Percentiles rank a stretch among this genome's conserved stretches.
Evolutionary conservation across 148 eudicot genomes (phyloP).

Genomic region (Chenopodium quinoa): DNA sequence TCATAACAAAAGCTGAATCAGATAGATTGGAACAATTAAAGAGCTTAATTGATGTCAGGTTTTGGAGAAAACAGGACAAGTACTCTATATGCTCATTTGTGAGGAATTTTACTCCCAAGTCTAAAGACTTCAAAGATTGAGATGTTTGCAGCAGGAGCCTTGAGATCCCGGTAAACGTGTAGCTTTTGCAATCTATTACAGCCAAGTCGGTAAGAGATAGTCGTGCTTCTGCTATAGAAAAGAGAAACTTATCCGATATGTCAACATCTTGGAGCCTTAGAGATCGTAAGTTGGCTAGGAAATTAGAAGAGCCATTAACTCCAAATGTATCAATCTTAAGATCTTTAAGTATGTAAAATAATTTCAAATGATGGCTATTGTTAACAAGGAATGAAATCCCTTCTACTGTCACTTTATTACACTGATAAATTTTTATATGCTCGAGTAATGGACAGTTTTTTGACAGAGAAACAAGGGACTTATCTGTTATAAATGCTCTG

Average conservation of each 20-base stretch:
- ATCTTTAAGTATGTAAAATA: slow-evolving; percentile 10
- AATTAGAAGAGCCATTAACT: background rate
- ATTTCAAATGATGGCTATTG: slow-evolving; percentile 17
- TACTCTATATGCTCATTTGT: slow-evolving; percentile 20
- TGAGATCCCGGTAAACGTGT: slow-evolving; percentile 28
- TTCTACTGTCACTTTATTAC: background rate
- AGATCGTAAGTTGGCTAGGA: background rate
- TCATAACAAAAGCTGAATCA: slow-evolving; percentile 17
- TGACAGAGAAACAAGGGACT: slow-evolving; percentile 26
- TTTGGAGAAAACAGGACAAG: slow-evolving; percentile 18
- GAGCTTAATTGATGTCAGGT: slow-evolving; percentile 17
- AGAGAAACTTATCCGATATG: slow-evolving; percentile 26
- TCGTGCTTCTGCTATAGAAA: slow-evolving; percentile 15
- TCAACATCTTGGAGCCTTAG: background rate
- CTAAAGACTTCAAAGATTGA: slow-evolving; percentile 13
- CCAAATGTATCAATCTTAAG: background rate
- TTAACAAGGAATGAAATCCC: slow-evolving; percentile 25
- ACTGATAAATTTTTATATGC: background rate
- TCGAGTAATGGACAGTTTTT: slow-evolving; percentile 16
- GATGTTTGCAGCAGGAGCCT: slow-evolving; percentile 10
- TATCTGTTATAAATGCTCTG: slow-evolving; percentile 18
- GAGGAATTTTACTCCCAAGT: slow-evolving; percentile 2
- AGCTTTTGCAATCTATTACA: slow-evolving; percentile 18
- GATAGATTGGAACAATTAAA: slow-evolving; percentile 14
- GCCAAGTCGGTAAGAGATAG: slow-evolving; percentile 23